Percentiles rank a stretch among this genome's conserved stretches.
These are phyloP conservation scores for Penicillium sp. DNA, from an alignment of 2,329 filamentous ascomycete genomes.

Conservation along the genomic window DNA sequence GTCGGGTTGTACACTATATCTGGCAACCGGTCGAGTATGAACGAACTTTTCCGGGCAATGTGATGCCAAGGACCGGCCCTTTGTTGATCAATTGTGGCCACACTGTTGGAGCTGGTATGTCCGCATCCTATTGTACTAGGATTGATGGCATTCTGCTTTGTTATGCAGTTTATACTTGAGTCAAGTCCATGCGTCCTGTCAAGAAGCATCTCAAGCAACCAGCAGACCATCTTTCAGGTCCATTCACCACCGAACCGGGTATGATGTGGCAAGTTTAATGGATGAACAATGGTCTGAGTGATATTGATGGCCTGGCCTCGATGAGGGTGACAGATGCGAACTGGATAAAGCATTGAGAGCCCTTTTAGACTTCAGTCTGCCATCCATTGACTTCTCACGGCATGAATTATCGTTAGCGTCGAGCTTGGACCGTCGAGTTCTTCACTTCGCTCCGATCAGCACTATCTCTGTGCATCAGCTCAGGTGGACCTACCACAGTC, in stretches of 20 bases:
- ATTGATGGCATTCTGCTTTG: neutral
- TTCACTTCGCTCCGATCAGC: neutral
- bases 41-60: neutral
- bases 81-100: neutral
- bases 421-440: too few relatives aligned
- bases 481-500: neutral
- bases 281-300: too few relatives aligned
- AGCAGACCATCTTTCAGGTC: neutral
- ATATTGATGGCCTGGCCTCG: too few relatives aligned
- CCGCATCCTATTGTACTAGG: constrained; percentile 1
- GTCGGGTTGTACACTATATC: too few relatives aligned
- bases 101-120: neutral
- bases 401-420: too few relatives aligned
- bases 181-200: neutral
- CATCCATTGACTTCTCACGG: too few relatives aligned
- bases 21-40: neutral
- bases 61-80: neutral
- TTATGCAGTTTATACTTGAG: neutral
- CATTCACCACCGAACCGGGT: neutral
- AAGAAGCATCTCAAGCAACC: neutral
- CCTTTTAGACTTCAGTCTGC: too few relatives aligned
- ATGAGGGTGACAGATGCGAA: too few relatives aligned
- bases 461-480: neutral
- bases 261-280: neutral
- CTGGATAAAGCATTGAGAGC: too few relatives aligned